Evolutionary conservation across 768 basidiomycete genomes (phyloP).

Genomic region (Boletus sp.): DNA sequence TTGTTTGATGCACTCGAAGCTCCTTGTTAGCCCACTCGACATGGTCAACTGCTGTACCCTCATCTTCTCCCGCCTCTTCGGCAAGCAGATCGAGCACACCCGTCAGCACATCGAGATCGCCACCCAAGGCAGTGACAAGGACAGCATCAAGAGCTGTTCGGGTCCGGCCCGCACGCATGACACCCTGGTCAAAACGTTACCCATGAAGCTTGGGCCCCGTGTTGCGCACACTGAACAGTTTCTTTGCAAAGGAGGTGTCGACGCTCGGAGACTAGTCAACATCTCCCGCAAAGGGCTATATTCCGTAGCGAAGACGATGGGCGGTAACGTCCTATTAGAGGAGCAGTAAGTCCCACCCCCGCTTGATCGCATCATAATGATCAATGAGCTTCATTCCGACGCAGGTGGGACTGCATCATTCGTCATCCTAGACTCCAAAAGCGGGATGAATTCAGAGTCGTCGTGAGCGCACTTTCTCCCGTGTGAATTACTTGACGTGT

Average conservation of each 20-base stretch:
- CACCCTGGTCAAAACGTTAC: slow-evolving; percentile 21
- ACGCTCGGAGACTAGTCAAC: slow-evolving; percentile 33
- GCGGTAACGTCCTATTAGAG: slow-evolving; percentile 38
- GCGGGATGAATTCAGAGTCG: slow-evolving; percentile 35
- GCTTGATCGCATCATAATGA: slow-evolving; percentile 16
- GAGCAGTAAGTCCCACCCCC: slow-evolving; percentile 31
- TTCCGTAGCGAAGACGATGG: slow-evolving; percentile 32
- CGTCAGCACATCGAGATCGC: slow-evolving; percentile 20
- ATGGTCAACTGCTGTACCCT: slow-evolving; percentile 28
- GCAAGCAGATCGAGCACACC: slow-evolving; percentile 19
- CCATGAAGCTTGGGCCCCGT: slow-evolving; percentile 31
- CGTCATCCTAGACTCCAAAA: slow-evolving; percentile 30
- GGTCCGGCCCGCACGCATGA: slow-evolving; percentile 33
- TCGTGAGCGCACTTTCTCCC: slow-evolving; percentile 21
- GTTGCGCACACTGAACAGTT: slow-evolving; percentile 37
- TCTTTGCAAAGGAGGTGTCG: slow-evolving; percentile 36
- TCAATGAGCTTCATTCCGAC: slow-evolving; percentile 12
- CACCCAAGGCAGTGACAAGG: slow-evolving; percentile 21
- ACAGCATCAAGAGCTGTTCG: slow-evolving; percentile 34
- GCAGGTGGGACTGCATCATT: slow-evolving; percentile 39
- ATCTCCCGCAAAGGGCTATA: slow-evolving; percentile 34
- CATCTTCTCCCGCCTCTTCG: slow-evolving; percentile 24
- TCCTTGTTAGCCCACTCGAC: slow-evolving; percentile 16
- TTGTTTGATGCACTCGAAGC: slow-evolving; percentile 26
- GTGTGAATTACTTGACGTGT: slow-evolving; percentile 7